Base-by-base conservation (phyloP, 768 basidiomycete genomes). In the Pleurotus cornucopiae region DNA sequence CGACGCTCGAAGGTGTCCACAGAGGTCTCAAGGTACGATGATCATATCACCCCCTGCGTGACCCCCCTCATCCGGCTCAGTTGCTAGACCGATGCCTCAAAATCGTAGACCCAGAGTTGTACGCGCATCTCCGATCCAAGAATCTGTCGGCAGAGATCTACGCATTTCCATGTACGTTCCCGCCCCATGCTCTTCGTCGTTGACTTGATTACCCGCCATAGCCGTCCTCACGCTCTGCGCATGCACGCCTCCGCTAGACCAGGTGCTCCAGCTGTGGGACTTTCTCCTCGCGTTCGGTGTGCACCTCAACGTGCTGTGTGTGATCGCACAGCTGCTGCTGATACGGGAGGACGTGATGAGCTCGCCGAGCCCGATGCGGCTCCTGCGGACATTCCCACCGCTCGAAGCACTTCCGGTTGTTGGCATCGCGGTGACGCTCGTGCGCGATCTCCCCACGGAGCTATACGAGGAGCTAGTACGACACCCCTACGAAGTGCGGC, bases 271-370 rank as follows among this genome's bases (percentile, higher is more conserved):
- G 61, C 74, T 99, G 53, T 99, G 97, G 96, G 97, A 99, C 69
- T 99, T 98, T 67, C 79, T 99, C 6, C 79, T 99, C 23, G 93
- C 96, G 3, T 98, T 95, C 65, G 97, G 97, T 12, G 91, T 95
- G 20, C 97, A 98, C 65, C 78, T 99, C 16, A 99, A 99, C 64
- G 88, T 99, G 9, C 77, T 99, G 13, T 98, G 95, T 65, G 94
- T 98, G 2, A 98, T 98, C 58, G 96, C 97, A 5, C 97, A 98
- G 64, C 73, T 99, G 3, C 68, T 95, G 3, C 80, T 96, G 9
- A 96, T 98, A 71, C 79, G 94, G 57, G 88, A 91, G 45, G 91
- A 94, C 46, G 83, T 99, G 46, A 93, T 99, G 86, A 77, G 73
- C 49, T 92, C 89, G 1, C 76, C 86, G 2, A 97, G 94, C 58